Evolutionary conservation across 1,284 basidiomycete species (phyloP).

Genomic region (Pyrrhoderma noxium): DNA sequence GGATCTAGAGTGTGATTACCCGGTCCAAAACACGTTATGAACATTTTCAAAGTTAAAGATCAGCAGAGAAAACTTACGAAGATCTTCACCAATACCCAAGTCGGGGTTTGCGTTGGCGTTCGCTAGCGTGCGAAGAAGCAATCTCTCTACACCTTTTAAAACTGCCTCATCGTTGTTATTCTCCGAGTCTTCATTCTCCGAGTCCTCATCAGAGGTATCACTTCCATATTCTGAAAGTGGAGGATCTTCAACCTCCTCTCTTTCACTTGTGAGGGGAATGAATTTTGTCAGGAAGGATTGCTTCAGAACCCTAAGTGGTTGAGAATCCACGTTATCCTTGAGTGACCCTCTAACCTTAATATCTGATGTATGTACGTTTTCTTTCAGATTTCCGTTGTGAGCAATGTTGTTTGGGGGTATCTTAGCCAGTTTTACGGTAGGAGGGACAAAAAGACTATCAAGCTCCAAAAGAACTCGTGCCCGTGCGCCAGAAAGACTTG

Average conservation of each 20-base stretch:
- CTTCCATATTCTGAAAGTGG: constrained; percentile 23
- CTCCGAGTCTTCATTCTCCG: constrained; percentile 23
- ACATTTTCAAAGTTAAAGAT: background rate
- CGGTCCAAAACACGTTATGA: too few relatives aligned
- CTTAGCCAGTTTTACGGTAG: background rate
- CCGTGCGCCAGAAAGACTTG: constrained; percentile 27
- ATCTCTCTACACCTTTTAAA: constrained; percentile 42
- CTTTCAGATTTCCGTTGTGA: constrained; percentile 6
- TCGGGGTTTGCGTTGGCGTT: constrained; percentile 46
- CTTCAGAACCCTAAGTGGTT: constrained; percentile 17
- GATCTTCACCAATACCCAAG: constrained; percentile 51
- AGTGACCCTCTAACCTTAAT: constrained; percentile 23
- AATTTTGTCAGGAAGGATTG: too few relatives aligned
- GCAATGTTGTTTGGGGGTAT: background rate
- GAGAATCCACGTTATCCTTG: constrained; percentile 9
- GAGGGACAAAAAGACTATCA: constrained; percentile 38
- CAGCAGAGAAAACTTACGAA: constrained; percentile 35
- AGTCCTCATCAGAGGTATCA: constrained; percentile 22
- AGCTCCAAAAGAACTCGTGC: constrained; percentile 54
- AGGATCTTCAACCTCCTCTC: constrained; percentile 22
- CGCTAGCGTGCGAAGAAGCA: constrained; percentile 56
- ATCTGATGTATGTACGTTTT: background rate
- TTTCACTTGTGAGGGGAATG: constrained; percentile 11
- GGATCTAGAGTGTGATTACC: constrained; percentile 36
- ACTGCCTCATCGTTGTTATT: constrained; percentile 5